Evolutionary conservation across 2,329 filamentous ascomycete species (phyloP).

Genomic region (Bisporella sp.): DNA sequence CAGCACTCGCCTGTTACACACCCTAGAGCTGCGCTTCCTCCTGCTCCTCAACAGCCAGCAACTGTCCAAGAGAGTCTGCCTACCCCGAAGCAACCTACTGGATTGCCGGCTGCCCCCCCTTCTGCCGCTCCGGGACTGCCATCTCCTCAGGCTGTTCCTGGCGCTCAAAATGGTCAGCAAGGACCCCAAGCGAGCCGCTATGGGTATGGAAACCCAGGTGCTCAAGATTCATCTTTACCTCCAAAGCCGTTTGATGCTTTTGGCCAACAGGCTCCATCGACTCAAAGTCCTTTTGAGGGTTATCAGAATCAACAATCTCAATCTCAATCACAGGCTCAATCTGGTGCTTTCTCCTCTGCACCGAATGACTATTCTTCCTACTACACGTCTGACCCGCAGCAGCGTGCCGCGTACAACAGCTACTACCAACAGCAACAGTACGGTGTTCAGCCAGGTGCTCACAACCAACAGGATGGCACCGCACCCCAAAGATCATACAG

Average conservation of each 20-base stretch:
- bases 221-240: constrained; percentile 52
- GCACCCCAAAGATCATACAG: constrained; percentile 71
- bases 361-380: constrained; percentile 78
- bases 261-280: constrained; percentile 60
- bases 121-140: constrained; percentile 27
- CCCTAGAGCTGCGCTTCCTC: constrained; percentile 81
- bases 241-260: constrained; percentile 89
- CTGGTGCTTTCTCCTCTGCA: constrained; percentile 64
- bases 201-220: constrained; percentile 55
- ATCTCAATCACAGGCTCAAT: constrained; percentile 49
- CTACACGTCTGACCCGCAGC: constrained; percentile 70
- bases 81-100: constrained; percentile 34
- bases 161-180: constrained; percentile 31
- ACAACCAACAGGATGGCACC: constrained; percentile 67
- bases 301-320: constrained; percentile 52
- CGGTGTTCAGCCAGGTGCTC: constrained; percentile 40
- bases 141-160: constrained; percentile 29
- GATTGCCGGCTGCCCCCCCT: constrained; percentile 43
- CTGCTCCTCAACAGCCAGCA: constrained; percentile 48
- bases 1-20: constrained; percentile 78
- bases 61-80: constrained; percentile 48
- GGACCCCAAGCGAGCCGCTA: constrained; percentile 47
- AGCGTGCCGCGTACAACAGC: constrained; percentile 66
- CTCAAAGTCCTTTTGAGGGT: constrained; percentile 55
- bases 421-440: constrained; percentile 62